A percentile compares a stretch with the other conserved stretches of the same genome.
Evolutionary conservation across 768 basidiomycete species (phyloP).

Genomic region (Xerocomus potaroensis): DNA sequence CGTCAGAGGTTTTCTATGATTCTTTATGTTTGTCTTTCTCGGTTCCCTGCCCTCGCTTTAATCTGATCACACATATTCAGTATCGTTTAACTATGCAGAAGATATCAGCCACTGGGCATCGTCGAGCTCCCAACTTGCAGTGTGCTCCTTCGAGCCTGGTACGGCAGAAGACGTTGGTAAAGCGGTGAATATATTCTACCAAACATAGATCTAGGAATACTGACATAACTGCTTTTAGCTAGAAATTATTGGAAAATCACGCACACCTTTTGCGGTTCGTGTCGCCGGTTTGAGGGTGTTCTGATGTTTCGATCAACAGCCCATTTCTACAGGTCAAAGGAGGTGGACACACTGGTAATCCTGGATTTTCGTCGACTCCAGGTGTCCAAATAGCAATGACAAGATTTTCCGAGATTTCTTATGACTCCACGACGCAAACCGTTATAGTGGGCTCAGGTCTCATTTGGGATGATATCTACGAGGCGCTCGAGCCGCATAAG

Average conservation of each 20-base stretch:
- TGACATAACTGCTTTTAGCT: constrained; percentile 1
- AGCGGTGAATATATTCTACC: constrained; percentile 34
- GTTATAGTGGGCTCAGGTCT: constrained; percentile 38
- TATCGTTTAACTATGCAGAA: constrained; percentile 30
- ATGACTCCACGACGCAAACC: constrained; percentile 35
- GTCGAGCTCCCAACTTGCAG: constrained; percentile 42
- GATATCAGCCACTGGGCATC: constrained; percentile 50
- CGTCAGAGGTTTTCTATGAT: constrained; percentile 45
- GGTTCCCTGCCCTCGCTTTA: neutral
- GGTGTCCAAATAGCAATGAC: constrained; percentile 58
- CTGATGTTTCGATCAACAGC: too few relatives aligned
- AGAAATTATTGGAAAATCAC: constrained; percentile 38
- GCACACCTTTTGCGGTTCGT: constrained; percentile 29
- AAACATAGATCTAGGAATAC: neutral
- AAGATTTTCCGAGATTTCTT: constrained; percentile 39
- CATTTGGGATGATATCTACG: constrained; percentile 66
- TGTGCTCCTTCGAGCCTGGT: constrained; percentile 58
- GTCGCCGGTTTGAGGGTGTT: too few relatives aligned
- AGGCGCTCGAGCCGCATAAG: constrained; percentile 38
- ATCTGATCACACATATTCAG: constrained; percentile 1
- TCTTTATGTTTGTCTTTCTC: constrained; percentile 31
- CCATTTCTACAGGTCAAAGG: constrained; percentile 45
- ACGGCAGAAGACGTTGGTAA: constrained; percentile 45
- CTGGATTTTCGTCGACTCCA: constrained; percentile 51
- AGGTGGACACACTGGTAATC: constrained; percentile 55